phyloP scores from a whole-genome alignment of 2,329 filamentous ascomycete genomes.

The Talaromyces funiculosus region DNA sequence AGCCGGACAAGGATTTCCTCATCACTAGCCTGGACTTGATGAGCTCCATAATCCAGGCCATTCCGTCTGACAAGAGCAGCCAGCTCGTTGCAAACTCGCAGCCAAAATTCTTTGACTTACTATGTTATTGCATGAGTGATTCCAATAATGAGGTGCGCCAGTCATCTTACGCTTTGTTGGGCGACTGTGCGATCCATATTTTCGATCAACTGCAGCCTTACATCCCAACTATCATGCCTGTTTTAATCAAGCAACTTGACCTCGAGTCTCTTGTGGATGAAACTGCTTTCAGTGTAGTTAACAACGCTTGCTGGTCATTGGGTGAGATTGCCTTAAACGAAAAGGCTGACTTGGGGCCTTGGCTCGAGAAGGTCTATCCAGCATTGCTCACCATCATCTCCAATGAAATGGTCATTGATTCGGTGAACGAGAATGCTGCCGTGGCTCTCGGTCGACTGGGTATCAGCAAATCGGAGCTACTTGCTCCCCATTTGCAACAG shows the following conservation, averaged over 20 bases:
- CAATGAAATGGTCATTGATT: conserved; percentile 77
- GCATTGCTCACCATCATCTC: conserved; percentile 76
- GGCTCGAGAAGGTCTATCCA: conserved; percentile 69
- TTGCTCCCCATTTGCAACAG: conserved; percentile 71
- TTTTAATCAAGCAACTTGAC: conserved; percentile 83
- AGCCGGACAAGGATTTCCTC: conserved; percentile 93
- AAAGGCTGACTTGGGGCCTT: conserved; percentile 66
- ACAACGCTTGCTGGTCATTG: conserved; percentile 96
- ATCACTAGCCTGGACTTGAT: conserved; percentile 91
- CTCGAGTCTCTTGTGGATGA: conserved; percentile 70
- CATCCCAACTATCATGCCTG: conserved; percentile 65
- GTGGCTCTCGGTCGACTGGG: conserved; percentile 87
- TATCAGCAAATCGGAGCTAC: conserved; percentile 65
- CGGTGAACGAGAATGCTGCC: conserved; percentile 87
- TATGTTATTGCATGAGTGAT: conserved; percentile 90
- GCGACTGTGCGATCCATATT: conserved; percentile 90
- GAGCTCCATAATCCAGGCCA: conserved; percentile 86
- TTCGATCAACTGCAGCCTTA: conserved; percentile 73
- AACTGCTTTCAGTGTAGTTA: conserved; percentile 83
- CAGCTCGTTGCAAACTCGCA: conserved; percentile 70
- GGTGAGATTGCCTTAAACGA: conserved; percentile 86
- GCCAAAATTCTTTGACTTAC: conserved; percentile 81
- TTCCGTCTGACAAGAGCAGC: conserved; percentile 67
- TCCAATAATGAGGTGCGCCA: conserved; percentile 86
- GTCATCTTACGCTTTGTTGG: conserved; percentile 89